Percentiles rank a stretch among this genome's conserved stretches.
These are phyloP conservation scores for Tausonia pullulans DNA, from an alignment of 1,284 basidiomycete genomes.

Conservation along the genomic window DNA sequence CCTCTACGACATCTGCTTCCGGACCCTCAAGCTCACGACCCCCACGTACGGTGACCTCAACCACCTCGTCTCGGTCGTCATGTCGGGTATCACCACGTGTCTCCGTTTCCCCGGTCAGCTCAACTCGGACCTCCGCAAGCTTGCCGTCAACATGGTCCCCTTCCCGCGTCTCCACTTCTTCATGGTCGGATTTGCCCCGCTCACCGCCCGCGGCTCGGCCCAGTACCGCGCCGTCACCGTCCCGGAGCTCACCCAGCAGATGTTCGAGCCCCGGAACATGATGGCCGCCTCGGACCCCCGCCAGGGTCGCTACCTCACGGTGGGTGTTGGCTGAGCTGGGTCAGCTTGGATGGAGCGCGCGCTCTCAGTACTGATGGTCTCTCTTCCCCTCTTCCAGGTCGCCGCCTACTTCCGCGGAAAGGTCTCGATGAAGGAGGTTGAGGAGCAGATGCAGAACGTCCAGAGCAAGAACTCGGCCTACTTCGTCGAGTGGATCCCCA, in stretches of 20 bases:
- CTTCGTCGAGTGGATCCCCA: slow-evolving; percentile 99
- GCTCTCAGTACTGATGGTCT: slow-evolving; percentile 27
- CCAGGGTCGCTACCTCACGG: slow-evolving; percentile 87
- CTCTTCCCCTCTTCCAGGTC: slow-evolving; percentile 44
- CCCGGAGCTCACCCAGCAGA: slow-evolving; percentile 91
- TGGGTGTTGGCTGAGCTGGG: slow-evolving; percentile 29
- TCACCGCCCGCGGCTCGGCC: slow-evolving; percentile 85
- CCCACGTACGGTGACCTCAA: slow-evolving; percentile 72
- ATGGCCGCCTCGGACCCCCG: slow-evolving; percentile 77
- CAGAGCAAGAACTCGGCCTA: slow-evolving; percentile 95
- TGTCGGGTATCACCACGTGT: slow-evolving; percentile 82
- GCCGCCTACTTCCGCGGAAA: slow-evolving; percentile 98
- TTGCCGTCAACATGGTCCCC: slow-evolving; percentile 87
- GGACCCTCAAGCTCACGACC: slow-evolving; percentile 58
- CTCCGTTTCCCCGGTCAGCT: slow-evolving; percentile 88
- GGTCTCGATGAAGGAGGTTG: slow-evolving; percentile 97
- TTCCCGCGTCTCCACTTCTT: slow-evolving; percentile 99
- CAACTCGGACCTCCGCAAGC: slow-evolving; percentile 86
- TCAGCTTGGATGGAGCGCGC: not conserved
- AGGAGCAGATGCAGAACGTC: slow-evolving; percentile 95
- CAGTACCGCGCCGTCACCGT: slow-evolving; percentile 92
- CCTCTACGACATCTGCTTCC: slow-evolving; percentile 71
- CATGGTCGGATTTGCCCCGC: slow-evolving; percentile 92
- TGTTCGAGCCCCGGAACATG: slow-evolving; percentile 98
- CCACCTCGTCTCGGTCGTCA: slow-evolving; percentile 54